Conservation (phyloP, 2,329 filamentous ascomycete genomes). For the Penicillium sp. region DNA sequence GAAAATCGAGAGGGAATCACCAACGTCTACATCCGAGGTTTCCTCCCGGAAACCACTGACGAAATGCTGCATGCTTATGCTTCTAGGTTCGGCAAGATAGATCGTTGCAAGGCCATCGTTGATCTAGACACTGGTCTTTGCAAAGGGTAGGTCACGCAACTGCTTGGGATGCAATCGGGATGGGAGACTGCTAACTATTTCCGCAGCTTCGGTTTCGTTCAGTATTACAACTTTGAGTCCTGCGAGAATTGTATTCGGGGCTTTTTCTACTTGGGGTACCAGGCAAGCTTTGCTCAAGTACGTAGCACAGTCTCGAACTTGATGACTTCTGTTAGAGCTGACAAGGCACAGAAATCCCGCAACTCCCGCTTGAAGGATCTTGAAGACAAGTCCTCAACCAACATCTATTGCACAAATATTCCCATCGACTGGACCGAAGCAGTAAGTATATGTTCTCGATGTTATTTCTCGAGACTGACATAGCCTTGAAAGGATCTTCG, state of each 20-base stretch:
- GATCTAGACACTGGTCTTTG: constrained; percentile 90
- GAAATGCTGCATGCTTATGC: constrained; percentile 84
- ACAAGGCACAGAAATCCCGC: constrained; percentile 79
- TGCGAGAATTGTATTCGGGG: constrained; percentile 96
- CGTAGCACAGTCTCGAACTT: background rate
- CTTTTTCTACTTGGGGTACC: constrained; percentile 92
- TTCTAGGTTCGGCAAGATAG: constrained; percentile 86
- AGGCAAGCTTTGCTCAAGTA: constrained; percentile 95
- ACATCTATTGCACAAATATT: constrained; percentile 96
- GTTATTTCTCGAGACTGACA: constrained; percentile 22
- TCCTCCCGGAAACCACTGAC: constrained; percentile 94
- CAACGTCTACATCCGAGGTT: constrained; percentile 96
- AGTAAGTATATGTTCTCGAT: constrained; percentile 55
- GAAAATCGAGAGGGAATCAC: constrained; percentile 95
- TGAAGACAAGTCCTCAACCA: constrained; percentile 86
- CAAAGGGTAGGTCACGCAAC: constrained; percentile 74
- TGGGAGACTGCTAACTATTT: constrained; percentile 4
- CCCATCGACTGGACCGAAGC: constrained; percentile 91
- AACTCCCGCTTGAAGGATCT: constrained; percentile 98
- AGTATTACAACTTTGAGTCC: constrained; percentile 84
- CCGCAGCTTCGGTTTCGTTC: constrained; percentile 91
- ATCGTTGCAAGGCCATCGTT: constrained; percentile 98
- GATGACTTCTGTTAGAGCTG: constrained; percentile 17
- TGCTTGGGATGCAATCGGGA: background rate
- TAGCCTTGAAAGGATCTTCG: constrained; percentile 67